Base-by-base conservation (phyloP, 2,329 filamentous ascomycete genomes). In the Fusarium solani-melongenae region DNA sequence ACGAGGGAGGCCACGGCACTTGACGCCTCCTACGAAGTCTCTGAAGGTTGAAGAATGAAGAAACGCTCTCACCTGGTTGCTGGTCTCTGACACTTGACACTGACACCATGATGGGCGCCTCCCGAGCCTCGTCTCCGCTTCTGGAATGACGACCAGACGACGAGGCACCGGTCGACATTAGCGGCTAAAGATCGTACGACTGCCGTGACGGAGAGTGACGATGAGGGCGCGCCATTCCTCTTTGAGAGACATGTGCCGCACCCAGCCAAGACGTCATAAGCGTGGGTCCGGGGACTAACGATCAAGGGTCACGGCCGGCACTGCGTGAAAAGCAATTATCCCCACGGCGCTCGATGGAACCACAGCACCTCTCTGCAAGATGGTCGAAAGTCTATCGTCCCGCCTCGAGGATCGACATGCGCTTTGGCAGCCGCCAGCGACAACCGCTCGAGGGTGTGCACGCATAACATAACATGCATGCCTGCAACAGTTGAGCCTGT, bases 291-390 rank as follows among this genome's bases (percentile, higher is more conserved):
- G 74, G 75, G 73, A 71, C 76, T 70, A 72, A 56, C 55, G 69
- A 76, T 66, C 67, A 70, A 72, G 73, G 69, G 67, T 66, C 66
- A 66, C 70, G 68, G 70, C 65, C 75, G 76, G 76, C 75, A 78
- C 70, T 78, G 76, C 62, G 67, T 44, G 73, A 78, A 76, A 78
- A 78, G 76, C 76, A 78, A 78, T 76, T 70, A 62, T 69, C 75
- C 69, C 73, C 66, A 70, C 70, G 63, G 57, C 57, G 60, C 51
- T 66, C 60, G 38, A 70, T 73, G 67, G 61, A 49, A 55, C 60
- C 58, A 63, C 60, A 44, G 44, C 51, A 74, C 62, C 68, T 69
- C 73, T 74, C 73, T 74, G 73, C 44, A 46, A 62, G 65, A 72
- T 72, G 62, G 66, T 55, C 44, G 61, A 73, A 77, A 78, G 67